Percentiles rank a stretch among this genome's conserved stretches.
Conservation (phyloP, 2,329 filamentous ascomycete genomes). For the Coleophoma cylindrospora region DNA sequence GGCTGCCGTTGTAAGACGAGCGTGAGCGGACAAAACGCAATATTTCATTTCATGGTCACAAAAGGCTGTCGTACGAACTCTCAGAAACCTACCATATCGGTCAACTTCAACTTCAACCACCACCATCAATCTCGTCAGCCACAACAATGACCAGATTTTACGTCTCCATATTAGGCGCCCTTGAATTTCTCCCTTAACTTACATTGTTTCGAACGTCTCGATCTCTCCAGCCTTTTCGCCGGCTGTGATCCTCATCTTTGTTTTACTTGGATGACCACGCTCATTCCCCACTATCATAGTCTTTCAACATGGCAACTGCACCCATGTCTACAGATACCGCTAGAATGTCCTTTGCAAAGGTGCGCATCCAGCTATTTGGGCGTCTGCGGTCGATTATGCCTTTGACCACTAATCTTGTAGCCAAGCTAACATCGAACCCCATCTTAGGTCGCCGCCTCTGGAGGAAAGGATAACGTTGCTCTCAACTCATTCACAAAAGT, state of each 20-base stretch:
- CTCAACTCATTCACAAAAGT: constrained; percentile 25
- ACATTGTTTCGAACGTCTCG: constrained; percentile 14
- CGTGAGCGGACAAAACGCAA: too few species aligned
- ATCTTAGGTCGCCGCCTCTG: constrained; percentile 44
- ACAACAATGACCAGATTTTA: constrained; percentile 31
- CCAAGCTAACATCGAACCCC: too few species aligned
- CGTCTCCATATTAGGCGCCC: constrained; percentile 26
- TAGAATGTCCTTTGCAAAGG: constrained; percentile 74
- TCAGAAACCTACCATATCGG: neutral
- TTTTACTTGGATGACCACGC: constrained; percentile 23
- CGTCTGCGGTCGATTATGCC: too few species aligned
- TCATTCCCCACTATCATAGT: constrained; percentile 18
- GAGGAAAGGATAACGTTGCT: constrained; percentile 31
- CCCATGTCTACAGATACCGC: constrained; percentile 40
- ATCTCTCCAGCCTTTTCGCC: constrained; percentile 19
- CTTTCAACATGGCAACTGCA: constrained; percentile 38
- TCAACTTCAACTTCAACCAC: constrained; percentile 4
- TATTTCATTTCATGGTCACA: too few species aligned
- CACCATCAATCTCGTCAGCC: constrained; percentile 9
- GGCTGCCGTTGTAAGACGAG: too few species aligned
- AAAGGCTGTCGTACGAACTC: constrained; percentile 2
- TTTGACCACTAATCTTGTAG: too few species aligned
- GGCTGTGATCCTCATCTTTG: constrained; percentile 23
- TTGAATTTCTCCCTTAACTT: constrained; percentile 29
- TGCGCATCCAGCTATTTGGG: constrained; percentile 30